These are phyloP conservation scores for Colletotrichum shisoi DNA, from an alignment of 2,329 filamentous ascomycete species.

Conservation along the genomic window DNA sequence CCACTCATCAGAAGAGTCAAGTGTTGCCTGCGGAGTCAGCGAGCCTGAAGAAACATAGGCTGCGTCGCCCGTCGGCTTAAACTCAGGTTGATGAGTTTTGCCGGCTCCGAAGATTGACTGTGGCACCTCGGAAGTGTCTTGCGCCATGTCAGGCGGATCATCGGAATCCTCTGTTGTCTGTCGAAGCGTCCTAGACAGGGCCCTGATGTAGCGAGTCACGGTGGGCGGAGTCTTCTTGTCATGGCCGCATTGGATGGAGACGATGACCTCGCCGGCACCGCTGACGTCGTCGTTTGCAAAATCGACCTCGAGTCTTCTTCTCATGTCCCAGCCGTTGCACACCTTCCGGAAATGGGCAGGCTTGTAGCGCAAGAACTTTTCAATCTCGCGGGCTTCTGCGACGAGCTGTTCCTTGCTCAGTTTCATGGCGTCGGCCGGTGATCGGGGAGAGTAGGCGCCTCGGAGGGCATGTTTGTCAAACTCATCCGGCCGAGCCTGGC, in stretches of 20 bases:
- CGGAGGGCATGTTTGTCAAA: conserved; percentile 72
- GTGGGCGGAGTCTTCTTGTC: conserved; percentile 61
- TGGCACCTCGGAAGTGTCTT: conserved; percentile 1
- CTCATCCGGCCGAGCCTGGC: conserved; percentile 74
- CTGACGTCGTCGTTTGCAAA: conserved; percentile 83
- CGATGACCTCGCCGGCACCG: conserved; percentile 76
- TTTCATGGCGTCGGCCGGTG: conserved; percentile 76
- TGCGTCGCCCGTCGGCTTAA: conserved; percentile 19
- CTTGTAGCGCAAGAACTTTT: conserved; percentile 74
- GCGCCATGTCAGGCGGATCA: background rate
- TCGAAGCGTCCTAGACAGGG: conserved; percentile 30
- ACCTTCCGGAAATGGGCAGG: conserved; percentile 80
- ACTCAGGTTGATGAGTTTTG: background rate
- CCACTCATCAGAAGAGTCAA: conserved; percentile 38
- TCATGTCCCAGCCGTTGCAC: conserved; percentile 93
- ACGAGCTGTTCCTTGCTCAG: conserved; percentile 73
- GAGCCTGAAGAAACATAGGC: conserved; percentile 29
- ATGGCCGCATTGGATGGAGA: conserved; percentile 77
- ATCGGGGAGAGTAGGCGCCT: conserved; percentile 81
- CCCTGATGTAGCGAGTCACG: conserved; percentile 57
- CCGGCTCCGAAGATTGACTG: conserved; percentile 46
- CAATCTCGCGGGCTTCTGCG: conserved; percentile 82
- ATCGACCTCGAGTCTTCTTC: conserved; percentile 82
- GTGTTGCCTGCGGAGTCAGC: conserved; percentile 29
- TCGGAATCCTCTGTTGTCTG: background rate